Evolutionary conservation across 2,329 filamentous ascomycete species (phyloP).

Genomic region (Lachnellula arida): DNA sequence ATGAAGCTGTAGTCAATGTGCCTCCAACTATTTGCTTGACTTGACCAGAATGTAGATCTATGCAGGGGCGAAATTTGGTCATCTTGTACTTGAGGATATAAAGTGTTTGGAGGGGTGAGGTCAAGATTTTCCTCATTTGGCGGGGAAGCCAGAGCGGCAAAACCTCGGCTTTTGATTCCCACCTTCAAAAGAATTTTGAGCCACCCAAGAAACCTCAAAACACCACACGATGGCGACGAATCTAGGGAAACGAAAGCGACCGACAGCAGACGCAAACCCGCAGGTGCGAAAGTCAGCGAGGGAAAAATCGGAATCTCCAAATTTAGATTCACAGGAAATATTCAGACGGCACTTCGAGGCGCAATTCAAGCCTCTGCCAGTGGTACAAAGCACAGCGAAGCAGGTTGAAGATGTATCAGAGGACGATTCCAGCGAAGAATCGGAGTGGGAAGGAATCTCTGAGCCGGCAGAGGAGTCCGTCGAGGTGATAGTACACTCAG

Average conservation of each 20-base stretch:
- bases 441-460: constrained; percentile 62
- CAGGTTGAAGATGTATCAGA: constrained; percentile 16
- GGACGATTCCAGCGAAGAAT: constrained; percentile 34
- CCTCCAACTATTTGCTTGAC: constrained; percentile 99
- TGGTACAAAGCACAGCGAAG: constrained; percentile 20
- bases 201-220: neutral
- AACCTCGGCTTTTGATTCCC: constrained; percentile 8
- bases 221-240: constrained; percentile 28
- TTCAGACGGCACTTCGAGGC: constrained; percentile 85
- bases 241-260: constrained; percentile 46
- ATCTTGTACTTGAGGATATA: constrained; percentile 43
- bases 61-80: constrained; percentile 94
- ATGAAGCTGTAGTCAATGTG: constrained; percentile 66
- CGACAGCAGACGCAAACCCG: constrained; percentile 28
- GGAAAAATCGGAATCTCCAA: constrained; percentile 19
- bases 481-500: constrained; percentile 41
- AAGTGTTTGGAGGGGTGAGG: constrained; percentile 3
- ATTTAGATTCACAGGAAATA: constrained; percentile 62
- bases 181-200: constrained; percentile 8
- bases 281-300: constrained; percentile 11
- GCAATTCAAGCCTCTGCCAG: constrained; percentile 70
- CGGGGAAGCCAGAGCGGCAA: neutral
- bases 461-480: constrained; percentile 41
- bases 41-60: constrained; percentile 93
- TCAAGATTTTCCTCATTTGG: neutral